Percentiles rank a stretch among this genome's conserved stretches.
phyloP scores from a whole-genome alignment of 2,329 filamentous ascomycete genomes.

The Zasmidium cellare region DNA sequence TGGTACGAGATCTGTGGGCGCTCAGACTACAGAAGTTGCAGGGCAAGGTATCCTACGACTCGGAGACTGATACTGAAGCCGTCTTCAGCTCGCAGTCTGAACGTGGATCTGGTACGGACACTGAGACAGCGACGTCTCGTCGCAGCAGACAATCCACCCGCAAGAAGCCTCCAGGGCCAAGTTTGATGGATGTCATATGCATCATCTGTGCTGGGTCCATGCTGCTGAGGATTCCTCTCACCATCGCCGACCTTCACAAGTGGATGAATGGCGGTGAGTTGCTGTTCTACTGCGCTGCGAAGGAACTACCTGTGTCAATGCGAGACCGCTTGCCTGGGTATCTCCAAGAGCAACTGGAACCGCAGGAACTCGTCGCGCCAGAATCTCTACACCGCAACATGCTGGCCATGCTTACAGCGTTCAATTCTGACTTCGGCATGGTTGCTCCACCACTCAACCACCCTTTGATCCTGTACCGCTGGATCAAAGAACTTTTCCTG shows the following conservation, averaged over 20 bases:
- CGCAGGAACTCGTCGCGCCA: constrained; percentile 45
- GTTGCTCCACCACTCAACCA: constrained; percentile 71
- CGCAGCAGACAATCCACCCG: constrained; percentile 36
- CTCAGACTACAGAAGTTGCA: constrained; percentile 65
- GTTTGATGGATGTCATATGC: constrained; percentile 70
- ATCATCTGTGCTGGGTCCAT: constrained; percentile 79
- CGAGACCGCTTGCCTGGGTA: constrained; percentile 61
- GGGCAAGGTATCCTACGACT: constrained; percentile 39
- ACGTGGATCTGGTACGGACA: constrained; percentile 41
- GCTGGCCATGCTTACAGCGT: constrained; percentile 62
- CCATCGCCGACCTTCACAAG: constrained; percentile 67
- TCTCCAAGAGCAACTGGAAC: constrained; percentile 62
- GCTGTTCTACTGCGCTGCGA: constrained; percentile 66
- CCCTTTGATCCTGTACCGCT: constrained; percentile 66
- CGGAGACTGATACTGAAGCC: constrained; percentile 33
- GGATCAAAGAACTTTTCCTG: constrained; percentile 69
- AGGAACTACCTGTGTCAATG: constrained; percentile 63
- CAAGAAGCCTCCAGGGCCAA: constrained; percentile 55
- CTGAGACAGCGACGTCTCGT: constrained; percentile 30
- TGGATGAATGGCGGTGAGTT: constrained; percentile 71
- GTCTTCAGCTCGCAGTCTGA: constrained; percentile 62
- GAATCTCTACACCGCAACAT: constrained; percentile 66
- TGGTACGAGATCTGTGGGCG: constrained; percentile 84
- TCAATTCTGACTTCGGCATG: constrained; percentile 68
- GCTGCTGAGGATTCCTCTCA: constrained; percentile 73